Base-by-base conservation (phyloP, 2,329 filamentous ascomycete species). In the Aspergillus floridensis region DNA sequence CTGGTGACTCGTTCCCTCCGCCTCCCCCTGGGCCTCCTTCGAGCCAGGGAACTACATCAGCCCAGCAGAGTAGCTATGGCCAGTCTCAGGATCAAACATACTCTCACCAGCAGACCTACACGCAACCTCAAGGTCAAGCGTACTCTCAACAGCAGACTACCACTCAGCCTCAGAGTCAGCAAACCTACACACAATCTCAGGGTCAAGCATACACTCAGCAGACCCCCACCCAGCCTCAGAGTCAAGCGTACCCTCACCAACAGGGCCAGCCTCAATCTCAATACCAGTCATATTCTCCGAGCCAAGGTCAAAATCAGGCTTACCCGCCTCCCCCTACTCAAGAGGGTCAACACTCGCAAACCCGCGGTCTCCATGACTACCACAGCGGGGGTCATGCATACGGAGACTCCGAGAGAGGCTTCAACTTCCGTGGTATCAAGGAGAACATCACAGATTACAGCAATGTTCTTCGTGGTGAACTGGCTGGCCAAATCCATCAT, bases 401-500 rank as follows among this genome's bases (percentile, higher is more conserved):
- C 29, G 75, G 75, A 22, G 71, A 71, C 56, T 61, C 65, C 8
- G 71, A 74, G 12, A 72, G 75, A 61, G 68, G 68, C 32, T 65
- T 74, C 49, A 68, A 66, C 5, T 68, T 76, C 22, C 68, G 71
- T 59, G 70, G 75, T 7, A 68, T 79, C 57, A 70, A 70, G 21
- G 69, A 74, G 14, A 74, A 79, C 35, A 58, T 80, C 49, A 71
- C 69, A 10, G 68, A 72, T 16, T 75, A 78, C 56, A 70, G 75
- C 16, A 74, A 73, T 57, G 65, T 67, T 12, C 69, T 80, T 38
- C 75, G 77, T 47, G 71, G 72, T 21, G 74, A 77, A 56, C 62
- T 79, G 14, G 76, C 75, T 0, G 74, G 74, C 16, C 77, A 78
- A 59, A 74, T 79, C 11, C 77, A 79, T 58, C 76, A 77, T 26